These are phyloP conservation scores for Claviceps cyperi DNA, from an alignment of 2,329 filamentous ascomycete genomes.

Conservation along the genomic window DNA sequence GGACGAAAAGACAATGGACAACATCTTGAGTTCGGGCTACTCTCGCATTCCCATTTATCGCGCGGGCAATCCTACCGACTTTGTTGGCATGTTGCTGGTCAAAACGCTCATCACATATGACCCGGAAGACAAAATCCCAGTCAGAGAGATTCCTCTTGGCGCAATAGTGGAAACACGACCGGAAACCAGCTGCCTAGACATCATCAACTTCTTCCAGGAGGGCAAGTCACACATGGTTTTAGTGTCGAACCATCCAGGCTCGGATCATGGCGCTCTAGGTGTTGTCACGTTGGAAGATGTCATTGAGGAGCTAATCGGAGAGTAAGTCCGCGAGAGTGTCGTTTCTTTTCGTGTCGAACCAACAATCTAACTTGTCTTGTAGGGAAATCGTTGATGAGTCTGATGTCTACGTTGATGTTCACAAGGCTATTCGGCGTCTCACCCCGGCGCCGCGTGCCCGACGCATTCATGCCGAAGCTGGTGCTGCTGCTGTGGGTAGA, in stretches of 20 bases:
- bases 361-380: slow-evolving; percentile 9
- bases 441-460: slow-evolving; percentile 70
- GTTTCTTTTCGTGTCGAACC: neutral
- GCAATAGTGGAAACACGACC: slow-evolving; percentile 90
- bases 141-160: slow-evolving; percentile 81
- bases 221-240: slow-evolving; percentile 98
- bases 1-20: slow-evolving; percentile 88
- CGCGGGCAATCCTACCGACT: slow-evolving; percentile 69
- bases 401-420: slow-evolving; percentile 94
- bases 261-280: slow-evolving; percentile 76
- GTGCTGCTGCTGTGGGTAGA: slow-evolving; percentile 18
- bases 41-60: slow-evolving; percentile 91
- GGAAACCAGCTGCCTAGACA: slow-evolving; percentile 92
- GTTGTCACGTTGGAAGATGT: slow-evolving; percentile 96
- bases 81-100: slow-evolving; percentile 93
- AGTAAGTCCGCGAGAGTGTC: slow-evolving; percentile 42
- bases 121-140: slow-evolving; percentile 75
- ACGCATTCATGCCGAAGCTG: slow-evolving; percentile 25
- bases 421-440: slow-evolving; percentile 89
- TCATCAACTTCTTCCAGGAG: slow-evolving; percentile 99
- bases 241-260: slow-evolving; percentile 80
- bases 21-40: slow-evolving; percentile 84
- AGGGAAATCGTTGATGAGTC: slow-evolving; percentile 98
- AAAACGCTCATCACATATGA: slow-evolving; percentile 99
- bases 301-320: slow-evolving; percentile 95